Evolutionary conservation across 176 grass and related monocot genomes (phyloP).

Genomic region (Hyparrhenia diplandra): DNA sequence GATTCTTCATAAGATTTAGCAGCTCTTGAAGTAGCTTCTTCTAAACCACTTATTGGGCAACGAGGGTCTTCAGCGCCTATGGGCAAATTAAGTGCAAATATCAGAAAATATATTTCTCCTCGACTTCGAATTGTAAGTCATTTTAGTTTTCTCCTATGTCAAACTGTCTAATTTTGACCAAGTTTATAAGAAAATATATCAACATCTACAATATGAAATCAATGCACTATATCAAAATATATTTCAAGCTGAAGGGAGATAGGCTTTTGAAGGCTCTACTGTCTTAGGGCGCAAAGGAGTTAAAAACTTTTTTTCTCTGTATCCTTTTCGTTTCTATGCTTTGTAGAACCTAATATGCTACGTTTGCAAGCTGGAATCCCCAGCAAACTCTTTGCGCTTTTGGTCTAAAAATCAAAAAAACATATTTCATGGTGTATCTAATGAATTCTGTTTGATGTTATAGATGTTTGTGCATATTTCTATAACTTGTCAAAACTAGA

Average conservation of each 20-base stretch:
- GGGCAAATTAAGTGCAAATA: constrained; percentile 19
- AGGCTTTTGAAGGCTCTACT: too few relatives aligned
- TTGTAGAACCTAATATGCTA: too few relatives aligned
- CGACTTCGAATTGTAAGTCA: neutral
- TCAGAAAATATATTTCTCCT: neutral
- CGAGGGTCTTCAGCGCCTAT: constrained; percentile 68
- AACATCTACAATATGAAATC: neutral
- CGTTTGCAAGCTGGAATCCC: too few relatives aligned
- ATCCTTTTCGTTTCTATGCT: too few relatives aligned
- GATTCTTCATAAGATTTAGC: constrained; percentile 35
- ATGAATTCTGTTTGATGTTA: neutral
- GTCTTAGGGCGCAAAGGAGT: too few relatives aligned
- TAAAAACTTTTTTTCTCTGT: too few relatives aligned
- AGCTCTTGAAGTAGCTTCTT: constrained; percentile 35
- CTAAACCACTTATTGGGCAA: constrained; percentile 66
- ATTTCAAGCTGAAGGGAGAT: too few relatives aligned
- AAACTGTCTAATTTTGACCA: neutral
- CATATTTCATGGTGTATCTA: too few relatives aligned
- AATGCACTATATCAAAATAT: too few relatives aligned
- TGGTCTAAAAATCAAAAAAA: too few relatives aligned
- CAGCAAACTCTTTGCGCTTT: too few relatives aligned
- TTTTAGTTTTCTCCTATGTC: neutral
- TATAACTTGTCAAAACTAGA: neutral
- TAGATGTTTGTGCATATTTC: neutral
- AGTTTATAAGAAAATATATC: neutral